Evolutionary conservation across 1,139 yeast genomes (phyloP).

Genomic region (Spencermartinsiella ligniputridi): DNA sequence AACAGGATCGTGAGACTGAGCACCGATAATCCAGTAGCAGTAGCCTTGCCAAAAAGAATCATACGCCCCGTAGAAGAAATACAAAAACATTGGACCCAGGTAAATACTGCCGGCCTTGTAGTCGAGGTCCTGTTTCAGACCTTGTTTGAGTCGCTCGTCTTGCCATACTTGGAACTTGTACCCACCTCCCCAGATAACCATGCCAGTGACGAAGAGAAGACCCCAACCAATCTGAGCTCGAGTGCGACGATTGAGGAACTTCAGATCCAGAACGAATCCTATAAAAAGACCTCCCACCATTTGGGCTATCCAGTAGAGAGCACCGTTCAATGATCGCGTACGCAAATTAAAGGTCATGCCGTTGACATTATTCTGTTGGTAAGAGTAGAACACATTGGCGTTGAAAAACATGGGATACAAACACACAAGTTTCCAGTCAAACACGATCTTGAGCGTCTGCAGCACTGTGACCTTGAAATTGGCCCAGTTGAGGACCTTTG

Average conservation of each 20-base stretch:
- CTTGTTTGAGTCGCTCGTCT: conserved; percentile 11
- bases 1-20: conserved; percentile 52
- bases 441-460: conserved; percentile 11
- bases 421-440: conserved; percentile 22
- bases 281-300: conserved; percentile 50
- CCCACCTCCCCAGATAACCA: conserved; percentile 60
- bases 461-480: conserved; percentile 9
- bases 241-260: conserved; percentile 38
- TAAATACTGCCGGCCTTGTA: conserved; percentile 18
- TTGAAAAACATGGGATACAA: conserved; percentile 57
- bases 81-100: conserved; percentile 24
- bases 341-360: conserved; percentile 50
- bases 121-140: conserved; percentile 18
- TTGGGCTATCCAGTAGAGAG: conserved; percentile 55
- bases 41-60: conserved; percentile 54
- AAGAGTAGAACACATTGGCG: conserved; percentile 58
- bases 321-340: conserved; percentile 54
- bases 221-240: conserved; percentile 48
- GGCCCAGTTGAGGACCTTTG: conserved; percentile 8
- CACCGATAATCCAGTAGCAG: conserved; percentile 53
- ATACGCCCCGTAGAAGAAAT: conserved; percentile 51
- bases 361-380: conserved; percentile 53
- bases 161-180: conserved; percentile 40
- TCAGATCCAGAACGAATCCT: conserved; percentile 45
- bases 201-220: conserved; percentile 39